Conservation (phyloP, 176 grass and related monocot species). For the Juncus effusus region DNA sequence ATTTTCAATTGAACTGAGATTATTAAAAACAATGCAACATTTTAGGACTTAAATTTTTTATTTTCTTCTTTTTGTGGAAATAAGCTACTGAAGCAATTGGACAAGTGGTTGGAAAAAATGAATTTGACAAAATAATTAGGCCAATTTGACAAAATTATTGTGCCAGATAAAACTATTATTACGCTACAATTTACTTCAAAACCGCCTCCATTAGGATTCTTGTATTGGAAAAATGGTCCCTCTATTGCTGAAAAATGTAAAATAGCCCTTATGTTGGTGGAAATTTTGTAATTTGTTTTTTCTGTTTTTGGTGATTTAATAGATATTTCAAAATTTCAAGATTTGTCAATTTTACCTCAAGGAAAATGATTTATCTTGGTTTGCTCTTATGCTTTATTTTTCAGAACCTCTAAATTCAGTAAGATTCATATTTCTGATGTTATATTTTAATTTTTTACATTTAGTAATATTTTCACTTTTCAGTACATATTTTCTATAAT, state of each 20-base stretch:
- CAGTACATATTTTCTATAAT: too few species aligned
- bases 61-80: conserved; percentile 17
- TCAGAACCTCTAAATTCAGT: conserved; percentile 64
- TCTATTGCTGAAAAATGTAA: conserved; percentile 6
- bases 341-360: conserved; percentile 47
- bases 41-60: not conserved
- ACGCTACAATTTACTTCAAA: conserved; percentile 59
- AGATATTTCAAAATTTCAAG: conserved; percentile 63
- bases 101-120: conserved; percentile 67
- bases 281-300: not conserved
- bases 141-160: conserved; percentile 69
- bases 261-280: not conserved
- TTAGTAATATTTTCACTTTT: not conserved
- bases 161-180: conserved; percentile 67
- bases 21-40: not conserved
- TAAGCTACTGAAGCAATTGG: conserved; percentile 72
- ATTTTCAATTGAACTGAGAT: conserved; percentile 1
- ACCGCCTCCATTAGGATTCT: conserved; percentile 75
- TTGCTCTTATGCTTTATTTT: conserved; percentile 94
- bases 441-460: not conserved
- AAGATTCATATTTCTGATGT: too few species aligned
- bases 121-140: conserved; percentile 73
- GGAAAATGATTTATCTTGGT: conserved; percentile 65
- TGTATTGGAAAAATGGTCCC: conserved; percentile 1
- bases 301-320: conserved; percentile 23